A percentile compares a stretch with the other conserved stretches of the same genome.
Conservation (phyloP, 2,329 filamentous ascomycete species). For the Alternaria solani region DNA sequence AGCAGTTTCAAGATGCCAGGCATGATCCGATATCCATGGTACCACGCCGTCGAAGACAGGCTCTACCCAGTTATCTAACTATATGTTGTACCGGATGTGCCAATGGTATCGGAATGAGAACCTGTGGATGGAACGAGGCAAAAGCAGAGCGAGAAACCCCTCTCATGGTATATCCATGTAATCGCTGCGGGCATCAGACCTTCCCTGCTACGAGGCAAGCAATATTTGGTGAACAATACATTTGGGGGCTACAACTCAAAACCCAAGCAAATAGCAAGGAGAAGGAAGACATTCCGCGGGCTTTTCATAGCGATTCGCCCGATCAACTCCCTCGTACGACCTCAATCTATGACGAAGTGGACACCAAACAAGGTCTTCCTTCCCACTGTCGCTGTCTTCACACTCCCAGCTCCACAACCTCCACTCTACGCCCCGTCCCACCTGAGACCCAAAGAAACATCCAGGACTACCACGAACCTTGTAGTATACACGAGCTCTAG, state of each 20-base stretch:
- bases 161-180: neutral
- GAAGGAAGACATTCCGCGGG: neutral
- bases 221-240: neutral
- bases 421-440: neutral
- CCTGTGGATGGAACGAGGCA: neutral
- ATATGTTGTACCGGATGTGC: too few species aligned
- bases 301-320: neutral
- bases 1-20: neutral
- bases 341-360: neutral
- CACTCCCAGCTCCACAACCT: neutral
- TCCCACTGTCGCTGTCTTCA: neutral
- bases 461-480: accelerated
- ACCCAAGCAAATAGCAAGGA: neutral
- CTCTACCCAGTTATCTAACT: accelerated
- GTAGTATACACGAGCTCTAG: neutral
- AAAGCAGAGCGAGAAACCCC: neutral
- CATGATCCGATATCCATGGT: neutral
- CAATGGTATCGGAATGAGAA: neutral
- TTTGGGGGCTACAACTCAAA: neutral
- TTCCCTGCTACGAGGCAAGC: neutral
- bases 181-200: accelerated
- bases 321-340: neutral
- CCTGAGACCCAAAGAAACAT: neutral
- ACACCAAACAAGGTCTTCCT: neutral
- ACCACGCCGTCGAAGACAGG: neutral